Percentiles rank a stretch among this genome's conserved stretches.
Conservation (phyloP, 2,329 filamentous ascomycete genomes). For the Ciborinia camelliae region DNA sequence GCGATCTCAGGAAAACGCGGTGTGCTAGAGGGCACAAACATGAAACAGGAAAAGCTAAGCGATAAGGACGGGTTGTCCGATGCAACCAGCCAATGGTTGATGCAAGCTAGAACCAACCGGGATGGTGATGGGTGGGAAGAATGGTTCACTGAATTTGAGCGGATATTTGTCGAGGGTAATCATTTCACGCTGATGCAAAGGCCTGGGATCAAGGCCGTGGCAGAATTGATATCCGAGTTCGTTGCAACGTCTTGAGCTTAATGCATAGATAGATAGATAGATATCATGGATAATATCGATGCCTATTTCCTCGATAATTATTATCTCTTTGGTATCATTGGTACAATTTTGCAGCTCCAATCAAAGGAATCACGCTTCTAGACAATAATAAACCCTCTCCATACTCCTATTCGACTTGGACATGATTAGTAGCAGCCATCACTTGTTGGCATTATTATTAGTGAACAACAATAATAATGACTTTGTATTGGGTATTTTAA, state of each 20-base stretch:
- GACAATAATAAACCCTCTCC: neutral
- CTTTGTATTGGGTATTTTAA: slow-evolving; percentile 15
- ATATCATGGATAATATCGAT: neutral
- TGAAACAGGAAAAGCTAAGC: neutral
- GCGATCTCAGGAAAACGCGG: neutral
- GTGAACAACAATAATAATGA: neutral
- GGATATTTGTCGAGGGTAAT: slow-evolving; percentile 20
- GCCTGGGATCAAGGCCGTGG: neutral
- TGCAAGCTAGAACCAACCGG: neutral
- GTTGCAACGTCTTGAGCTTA: neutral
- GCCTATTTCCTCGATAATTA: neutral
- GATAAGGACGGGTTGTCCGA: neutral
- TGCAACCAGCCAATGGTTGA: neutral
- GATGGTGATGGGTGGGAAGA: neutral
- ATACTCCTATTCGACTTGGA: neutral
- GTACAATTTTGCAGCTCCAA: neutral
- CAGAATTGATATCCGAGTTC: neutral
- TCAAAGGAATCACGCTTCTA: neutral
- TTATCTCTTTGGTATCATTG: neutral
- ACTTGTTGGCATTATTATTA: neutral
- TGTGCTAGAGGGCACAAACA: neutral
- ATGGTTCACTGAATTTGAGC: neutral
- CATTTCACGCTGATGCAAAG: slow-evolving; percentile 30
- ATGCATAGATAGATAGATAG: neutral
- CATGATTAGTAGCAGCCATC: neutral